Evolutionary conservation across 1,139 yeast genomes (phyloP), one percentile per base, ranked within the genome.

Genomic region (Wickerhamomyces sp.): DNA sequence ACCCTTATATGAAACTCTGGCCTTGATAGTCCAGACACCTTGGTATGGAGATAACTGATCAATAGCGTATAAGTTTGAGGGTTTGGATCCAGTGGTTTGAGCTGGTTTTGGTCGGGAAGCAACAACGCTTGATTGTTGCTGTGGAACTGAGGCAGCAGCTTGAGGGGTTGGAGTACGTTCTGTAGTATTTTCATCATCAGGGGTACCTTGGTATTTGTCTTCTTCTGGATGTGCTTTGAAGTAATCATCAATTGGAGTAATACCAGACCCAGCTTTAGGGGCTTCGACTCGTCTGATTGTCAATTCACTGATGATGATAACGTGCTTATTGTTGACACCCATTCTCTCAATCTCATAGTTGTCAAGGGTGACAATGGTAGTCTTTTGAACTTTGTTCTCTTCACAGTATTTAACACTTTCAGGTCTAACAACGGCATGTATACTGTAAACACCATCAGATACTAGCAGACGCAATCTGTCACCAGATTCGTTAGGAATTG

Each of bases 21-120:
- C 99, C 59, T 88, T 89, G 59, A 93, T 87, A 6, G 91, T 84
- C 98, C 98, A 94, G 48, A 76, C 76, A 62, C 83, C 85, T 63
- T 86, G 94, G 64, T 88, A 93, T 10, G 99, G 98, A 10, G 97
- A 88, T 46, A 94, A 71, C 48, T 84, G 86, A 61, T 89, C 97
- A 56, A 93, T 89, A 7, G 95, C 86, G 53, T 79, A 79, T 42
- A 85, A 70, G 49, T 69, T 65, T 40, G 66, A 60, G 6, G 74
- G 71, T 44, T 60, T 45, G 14, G 57, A 34, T 34, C 41, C 32
- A 34, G 31, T 33, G 14, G 38, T 31, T 27, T 42, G 36, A 37
- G 55, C 23, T 49, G 45, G 50, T 41, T 39, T 42, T 34, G 44
- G 45, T 43, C 45, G 23, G 23, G 23, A 3, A 18, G 23, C 23